A percentile compares a stretch with the other conserved stretches of the same genome.
Evolutionary conservation across 176 grass and related monocot genomes (phyloP).

Genomic region (Bromus sterilis): DNA sequence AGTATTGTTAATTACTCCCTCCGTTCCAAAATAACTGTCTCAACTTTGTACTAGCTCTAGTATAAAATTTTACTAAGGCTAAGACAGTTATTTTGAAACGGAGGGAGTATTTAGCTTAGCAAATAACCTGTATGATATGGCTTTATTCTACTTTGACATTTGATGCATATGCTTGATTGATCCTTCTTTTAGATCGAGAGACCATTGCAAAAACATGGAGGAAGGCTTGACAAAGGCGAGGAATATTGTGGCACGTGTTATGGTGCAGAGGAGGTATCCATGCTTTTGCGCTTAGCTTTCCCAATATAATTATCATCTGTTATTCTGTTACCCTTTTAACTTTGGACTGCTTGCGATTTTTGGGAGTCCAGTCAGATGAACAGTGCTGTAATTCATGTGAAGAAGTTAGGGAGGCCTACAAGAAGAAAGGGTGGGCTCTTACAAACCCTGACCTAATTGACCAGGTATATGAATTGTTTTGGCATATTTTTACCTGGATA

Average conservation of each 20-base stretch:
- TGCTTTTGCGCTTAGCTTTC: not conserved
- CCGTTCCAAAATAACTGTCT: no score
- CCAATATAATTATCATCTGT: not conserved
- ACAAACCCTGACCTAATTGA: conserved; percentile 85
- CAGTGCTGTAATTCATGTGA: conserved; percentile 98
- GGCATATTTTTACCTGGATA: not conserved
- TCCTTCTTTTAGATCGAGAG: conserved; percentile 65
- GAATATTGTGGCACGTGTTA: conserved; percentile 96
- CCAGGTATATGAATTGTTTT: conserved; percentile 58
- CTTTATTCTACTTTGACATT: not conserved
- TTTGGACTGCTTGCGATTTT: not conserved
- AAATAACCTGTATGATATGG: not conserved
- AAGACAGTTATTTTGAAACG: no score
- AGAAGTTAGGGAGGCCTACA: conserved; percentile 95
- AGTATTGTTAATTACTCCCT: no score
- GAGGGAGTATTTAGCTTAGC: no score
- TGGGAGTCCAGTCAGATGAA: conserved; percentile 67
- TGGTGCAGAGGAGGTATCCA: conserved; percentile 72
- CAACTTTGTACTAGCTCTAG: no score
- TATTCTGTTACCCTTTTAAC: not conserved
- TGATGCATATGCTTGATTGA: conserved; percentile 8
- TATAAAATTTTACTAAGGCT: no score
- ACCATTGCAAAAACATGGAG: conserved; percentile 96
- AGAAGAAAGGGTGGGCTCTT: conserved; percentile 91
- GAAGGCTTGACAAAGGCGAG: conserved; percentile 81